These are phyloP conservation scores for Cucumis sativus DNA, from an alignment of 306 rosid species.

Conservation along the genomic window DNA sequence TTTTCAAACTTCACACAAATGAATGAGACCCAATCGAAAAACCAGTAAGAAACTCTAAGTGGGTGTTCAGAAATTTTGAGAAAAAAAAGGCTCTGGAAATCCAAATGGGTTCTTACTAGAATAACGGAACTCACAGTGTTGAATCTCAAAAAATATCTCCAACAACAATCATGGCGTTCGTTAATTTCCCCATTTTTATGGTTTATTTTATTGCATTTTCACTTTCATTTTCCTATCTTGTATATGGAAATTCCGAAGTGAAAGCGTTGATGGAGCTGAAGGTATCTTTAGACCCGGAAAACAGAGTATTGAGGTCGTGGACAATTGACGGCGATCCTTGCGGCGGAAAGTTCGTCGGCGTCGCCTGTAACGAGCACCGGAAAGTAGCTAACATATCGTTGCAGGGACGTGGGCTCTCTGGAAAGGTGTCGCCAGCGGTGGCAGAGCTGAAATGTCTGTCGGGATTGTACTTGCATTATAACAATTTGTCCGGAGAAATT, in stretches of 20 bases:
- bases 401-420: conserved; percentile 84
- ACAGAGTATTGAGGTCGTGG: conserved; percentile 62
- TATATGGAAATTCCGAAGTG: conserved; percentile 56
- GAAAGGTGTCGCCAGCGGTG: conserved; percentile 59
- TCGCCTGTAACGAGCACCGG: conserved; percentile 60
- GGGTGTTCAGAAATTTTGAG: background rate
- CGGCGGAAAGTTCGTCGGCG: conserved; percentile 54
- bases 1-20: background rate
- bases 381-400: conserved; percentile 75
- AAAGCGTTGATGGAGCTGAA: conserved; percentile 68
- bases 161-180: conserved; percentile 22
- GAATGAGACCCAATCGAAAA: background rate
- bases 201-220: conserved; percentile 10
- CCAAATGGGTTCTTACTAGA: conserved; percentile 21
- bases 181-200: conserved; percentile 14
- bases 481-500: conserved; percentile 69
- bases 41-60: background rate
- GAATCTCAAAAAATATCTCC: background rate
- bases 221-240: conserved; percentile 15
- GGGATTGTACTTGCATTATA: conserved; percentile 75
- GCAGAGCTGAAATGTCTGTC: conserved; percentile 65
- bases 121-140: background rate
- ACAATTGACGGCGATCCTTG: conserved; percentile 62
- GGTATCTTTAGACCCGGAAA: conserved; percentile 70
- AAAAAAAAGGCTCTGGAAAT: background rate